phyloP scores from a whole-genome alignment of 1,284 basidiomycete genomes.

The Paramarasmius palmivorus region DNA sequence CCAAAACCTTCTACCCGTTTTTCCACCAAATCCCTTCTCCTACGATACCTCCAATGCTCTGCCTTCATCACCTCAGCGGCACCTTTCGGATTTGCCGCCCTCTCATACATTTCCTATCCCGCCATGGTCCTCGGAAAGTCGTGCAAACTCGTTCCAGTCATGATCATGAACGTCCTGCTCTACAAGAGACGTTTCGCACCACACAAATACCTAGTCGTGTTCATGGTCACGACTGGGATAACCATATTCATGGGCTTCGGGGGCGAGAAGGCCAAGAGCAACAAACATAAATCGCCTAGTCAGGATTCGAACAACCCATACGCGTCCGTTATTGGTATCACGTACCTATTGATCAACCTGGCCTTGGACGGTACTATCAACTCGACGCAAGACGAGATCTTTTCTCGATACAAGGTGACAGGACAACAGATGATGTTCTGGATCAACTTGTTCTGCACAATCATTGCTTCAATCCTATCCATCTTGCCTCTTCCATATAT shows the following conservation, averaged over 20 bases:
- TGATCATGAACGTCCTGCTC: slow-evolving; percentile 91
- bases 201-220: slow-evolving; percentile 94
- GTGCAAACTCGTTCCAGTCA: slow-evolving; percentile 96
- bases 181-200: slow-evolving; percentile 89
- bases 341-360: slow-evolving; percentile 84
- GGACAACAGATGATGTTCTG: slow-evolving; percentile 99
- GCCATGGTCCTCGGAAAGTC: slow-evolving; percentile 99
- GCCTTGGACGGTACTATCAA: slow-evolving; percentile 93
- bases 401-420: slow-evolving; percentile 72
- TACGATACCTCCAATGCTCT: slow-evolving; percentile 81
- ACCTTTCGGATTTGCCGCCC: slow-evolving; percentile 92
- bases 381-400: slow-evolving; percentile 98
- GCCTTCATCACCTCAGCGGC: slow-evolving; percentile 89
- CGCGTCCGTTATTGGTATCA: slow-evolving; percentile 63
- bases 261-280: slow-evolving; percentile 52
- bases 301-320: slow-evolving; percentile 35
- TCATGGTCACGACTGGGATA: slow-evolving; percentile 91
- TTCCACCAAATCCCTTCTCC: slow-evolving; percentile 58
- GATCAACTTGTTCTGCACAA: slow-evolving; percentile 86
- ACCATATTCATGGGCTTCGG: slow-evolving; percentile 94
- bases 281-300: slow-evolving; percentile 35
- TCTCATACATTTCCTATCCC: slow-evolving; percentile 94
- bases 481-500: slow-evolving; percentile 74
- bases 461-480: slow-evolving; percentile 66
- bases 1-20: slow-evolving; percentile 37